Evolutionary conservation across 345 rosid genomes (phyloP).

Genomic region (Lepidium aucheri): DNA sequence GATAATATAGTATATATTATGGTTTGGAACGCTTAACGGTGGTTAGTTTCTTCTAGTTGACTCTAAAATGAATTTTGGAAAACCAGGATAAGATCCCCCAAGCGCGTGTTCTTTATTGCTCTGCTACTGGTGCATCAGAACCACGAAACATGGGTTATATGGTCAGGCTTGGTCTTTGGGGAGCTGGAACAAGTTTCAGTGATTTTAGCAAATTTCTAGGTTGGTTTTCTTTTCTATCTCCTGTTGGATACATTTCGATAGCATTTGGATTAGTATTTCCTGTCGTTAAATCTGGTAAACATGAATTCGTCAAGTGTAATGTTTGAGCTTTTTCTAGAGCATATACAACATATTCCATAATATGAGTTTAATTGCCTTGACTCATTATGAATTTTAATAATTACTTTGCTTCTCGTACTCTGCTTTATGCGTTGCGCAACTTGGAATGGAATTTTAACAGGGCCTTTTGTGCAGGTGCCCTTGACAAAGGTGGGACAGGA

Average conservation of each 20-base stretch:
- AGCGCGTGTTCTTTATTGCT: constrained; percentile 95
- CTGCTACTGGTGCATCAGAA: constrained; percentile 99
- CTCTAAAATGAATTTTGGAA: constrained; percentile 22
- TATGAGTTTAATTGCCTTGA: background rate
- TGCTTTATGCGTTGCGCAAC: background rate
- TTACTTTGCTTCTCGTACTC: constrained; percentile 3
- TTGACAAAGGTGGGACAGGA: constrained; percentile 98
- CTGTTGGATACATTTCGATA: background rate
- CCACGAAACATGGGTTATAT: constrained; percentile 99
- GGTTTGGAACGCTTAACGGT: background rate
- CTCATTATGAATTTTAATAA: background rate
- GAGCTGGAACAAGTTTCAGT: constrained; percentile 76
- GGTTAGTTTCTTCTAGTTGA: constrained; percentile 11
- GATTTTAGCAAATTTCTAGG: constrained; percentile 78
- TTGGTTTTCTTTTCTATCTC: constrained; percentile 17
- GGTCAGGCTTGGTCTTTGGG: constrained; percentile 99
- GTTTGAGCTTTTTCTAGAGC: background rate
- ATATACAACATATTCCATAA: background rate
- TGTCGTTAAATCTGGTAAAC: background rate
- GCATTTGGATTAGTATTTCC: background rate
- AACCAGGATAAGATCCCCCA: constrained; percentile 91
- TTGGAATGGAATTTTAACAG: background rate
- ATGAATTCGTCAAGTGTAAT: background rate
- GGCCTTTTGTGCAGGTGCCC: constrained; percentile 52
- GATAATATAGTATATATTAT: constrained; percentile 3